phyloP scores from a whole-genome alignment of 78 protist genomes.

The Chrysochromulina parva region DNA sequence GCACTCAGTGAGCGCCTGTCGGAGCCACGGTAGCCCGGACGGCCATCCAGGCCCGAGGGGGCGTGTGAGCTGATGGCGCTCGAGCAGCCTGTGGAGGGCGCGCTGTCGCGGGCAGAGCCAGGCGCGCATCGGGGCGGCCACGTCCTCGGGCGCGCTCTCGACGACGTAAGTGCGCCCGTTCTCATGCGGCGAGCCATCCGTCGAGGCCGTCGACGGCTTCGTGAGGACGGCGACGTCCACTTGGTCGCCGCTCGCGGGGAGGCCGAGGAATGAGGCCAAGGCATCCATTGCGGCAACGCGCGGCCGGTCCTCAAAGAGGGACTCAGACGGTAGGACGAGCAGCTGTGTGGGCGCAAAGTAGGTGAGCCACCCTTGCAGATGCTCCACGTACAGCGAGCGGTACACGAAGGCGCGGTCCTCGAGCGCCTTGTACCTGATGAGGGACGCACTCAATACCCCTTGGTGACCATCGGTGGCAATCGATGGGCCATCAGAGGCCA shows the following conservation, averaged over 20 bases:
- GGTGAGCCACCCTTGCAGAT: neutral
- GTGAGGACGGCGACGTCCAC: neutral
- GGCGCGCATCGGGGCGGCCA: neutral
- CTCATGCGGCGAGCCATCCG: neutral
- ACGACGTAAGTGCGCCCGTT: neutral
- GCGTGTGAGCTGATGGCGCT: neutral
- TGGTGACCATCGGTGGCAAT: no score
- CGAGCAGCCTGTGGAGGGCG: neutral
- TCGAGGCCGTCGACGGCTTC: neutral
- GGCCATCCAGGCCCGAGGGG: no score
- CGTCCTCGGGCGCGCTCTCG: neutral
- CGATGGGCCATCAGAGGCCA: no score
- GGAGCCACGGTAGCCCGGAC: no score
- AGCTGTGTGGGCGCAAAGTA: neutral
- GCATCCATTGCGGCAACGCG: neutral
- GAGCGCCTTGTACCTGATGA: neutral
- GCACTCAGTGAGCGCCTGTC: no score
- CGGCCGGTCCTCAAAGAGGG: neutral
- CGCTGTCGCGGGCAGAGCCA: neutral
- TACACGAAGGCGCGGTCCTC: constrained; percentile 4
- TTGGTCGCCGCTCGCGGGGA: neutral
- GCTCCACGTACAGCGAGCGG: constrained; percentile 3
- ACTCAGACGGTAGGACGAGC: neutral
- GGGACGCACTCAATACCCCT: no score
- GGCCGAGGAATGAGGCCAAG: neutral